Evolutionary conservation across 2,329 filamentous ascomycete species (phyloP).

Genomic region (Ophiostoma australiae): DNA sequence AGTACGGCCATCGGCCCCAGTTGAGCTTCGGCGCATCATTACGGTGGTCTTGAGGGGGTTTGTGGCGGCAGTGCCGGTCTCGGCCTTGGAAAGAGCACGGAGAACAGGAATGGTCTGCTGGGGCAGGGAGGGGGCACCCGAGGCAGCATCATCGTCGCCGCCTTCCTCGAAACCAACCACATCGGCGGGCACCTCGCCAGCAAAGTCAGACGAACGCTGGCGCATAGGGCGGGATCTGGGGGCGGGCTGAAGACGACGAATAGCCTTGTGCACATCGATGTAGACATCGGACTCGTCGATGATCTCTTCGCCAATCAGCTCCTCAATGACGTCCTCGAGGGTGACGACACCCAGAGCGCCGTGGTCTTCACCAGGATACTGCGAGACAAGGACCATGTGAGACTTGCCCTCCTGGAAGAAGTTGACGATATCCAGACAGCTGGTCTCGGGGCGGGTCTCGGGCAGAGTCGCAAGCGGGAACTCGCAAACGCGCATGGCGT

Average conservation of each 20-base stretch:
- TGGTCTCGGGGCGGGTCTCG: slow-evolving; percentile 90
- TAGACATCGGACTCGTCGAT: slow-evolving; percentile 99
- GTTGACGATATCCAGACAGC: slow-evolving; percentile 96
- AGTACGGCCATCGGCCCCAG: slow-evolving; percentile 49
- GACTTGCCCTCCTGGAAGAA: slow-evolving; percentile 99
- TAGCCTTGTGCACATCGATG: slow-evolving; percentile 96
- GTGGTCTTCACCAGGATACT: slow-evolving; percentile 80
- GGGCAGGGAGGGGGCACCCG: neutral
- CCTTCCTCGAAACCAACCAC: slow-evolving; percentile 31
- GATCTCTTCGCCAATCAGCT: slow-evolving; percentile 98
- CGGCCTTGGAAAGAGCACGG: slow-evolving; percentile 30
- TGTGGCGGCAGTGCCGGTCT: slow-evolving; percentile 38
- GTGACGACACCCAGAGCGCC: slow-evolving; percentile 92
- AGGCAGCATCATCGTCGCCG: slow-evolving; percentile 26
- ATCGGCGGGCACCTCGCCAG: slow-evolving; percentile 29
- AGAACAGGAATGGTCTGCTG: slow-evolving; percentile 33
- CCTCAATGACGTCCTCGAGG: slow-evolving; percentile 95
- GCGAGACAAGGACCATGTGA: slow-evolving; percentile 95
- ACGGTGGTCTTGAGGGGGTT: slow-evolving; percentile 51
- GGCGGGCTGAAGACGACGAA: slow-evolving; percentile 79
- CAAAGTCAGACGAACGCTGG: slow-evolving; percentile 33
- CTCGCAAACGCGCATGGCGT: slow-evolving; percentile 77
- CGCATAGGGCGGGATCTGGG: slow-evolving; percentile 62
- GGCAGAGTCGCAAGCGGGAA: slow-evolving; percentile 91
- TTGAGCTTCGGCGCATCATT: slow-evolving; percentile 55